Base-by-base conservation (phyloP, 2,329 filamentous ascomycete species). In the Waltergamsia citrina region DNA sequence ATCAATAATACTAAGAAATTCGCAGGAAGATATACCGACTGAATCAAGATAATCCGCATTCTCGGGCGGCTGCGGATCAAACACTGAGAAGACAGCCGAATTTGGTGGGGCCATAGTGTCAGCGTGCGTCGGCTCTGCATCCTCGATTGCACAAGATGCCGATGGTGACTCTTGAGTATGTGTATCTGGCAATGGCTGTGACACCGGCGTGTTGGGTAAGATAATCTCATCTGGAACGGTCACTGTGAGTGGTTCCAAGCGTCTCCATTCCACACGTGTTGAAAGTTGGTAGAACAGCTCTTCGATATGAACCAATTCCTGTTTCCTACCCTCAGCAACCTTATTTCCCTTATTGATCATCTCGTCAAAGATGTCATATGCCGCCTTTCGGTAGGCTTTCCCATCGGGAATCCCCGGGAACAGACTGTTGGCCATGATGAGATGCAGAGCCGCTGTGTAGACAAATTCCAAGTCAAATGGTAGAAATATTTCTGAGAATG, bases 381-480 rank as follows among this genome's bases (percentile, higher is more conserved):
- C 50, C 18, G 41, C 38, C 1, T 38, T 38, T 9, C 35, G 43
- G 32, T 41, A 47, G 10, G 37, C 25, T 10, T 54, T 46, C 8
- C 45, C 41, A 15, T 53, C 51, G 1, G 43, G 41, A 0, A 50
- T 41, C 10, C 40, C 45, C 0, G 56, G 56, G 37, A 61, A 61
- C 2, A 61, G 39, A 0, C 50, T 42, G 3, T 50, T 55, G 20
- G 57, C 56, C 48, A 62, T 61, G 11, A 46, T 47, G 1, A 60
- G 41, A 34, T 60, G 52, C 0, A 62, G 38, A 0, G 54, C 54
- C 0, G 58, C 55, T 0, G 44, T 51, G 29, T 53, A 59, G 0
- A 49, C 49, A 14, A 60, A 60, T 26, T 62, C 58, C 3, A 61
- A 43, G 18, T 62, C 54, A 27, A 55, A 62, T 0, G 55, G 55